Evolutionary conservation across 176 grass and related monocot species (phyloP).

Genomic region (Carex littledalei): DNA sequence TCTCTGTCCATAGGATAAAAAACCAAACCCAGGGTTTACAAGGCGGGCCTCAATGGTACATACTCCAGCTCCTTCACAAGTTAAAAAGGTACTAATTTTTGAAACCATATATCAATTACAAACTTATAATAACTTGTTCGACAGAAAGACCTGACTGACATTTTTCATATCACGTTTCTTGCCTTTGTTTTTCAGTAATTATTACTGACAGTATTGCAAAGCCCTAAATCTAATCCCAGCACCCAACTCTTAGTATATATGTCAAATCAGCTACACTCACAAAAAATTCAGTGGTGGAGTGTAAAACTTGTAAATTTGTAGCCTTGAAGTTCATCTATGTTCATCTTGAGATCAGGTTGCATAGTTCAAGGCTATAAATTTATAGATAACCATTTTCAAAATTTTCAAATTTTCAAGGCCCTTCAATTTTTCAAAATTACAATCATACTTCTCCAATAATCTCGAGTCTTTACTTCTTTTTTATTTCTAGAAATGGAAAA

Average conservation of each 20-base stretch:
- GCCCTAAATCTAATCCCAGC: background rate
- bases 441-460: background rate
- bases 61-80: constrained; percentile 27
- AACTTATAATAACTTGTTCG: background rate
- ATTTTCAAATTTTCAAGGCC: no score
- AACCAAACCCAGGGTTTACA: constrained; percentile 32
- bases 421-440: background rate
- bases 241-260: background rate
- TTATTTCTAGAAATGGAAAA: background rate
- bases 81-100: constrained; percentile 28
- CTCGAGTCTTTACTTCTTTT: background rate
- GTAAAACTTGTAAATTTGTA: background rate
- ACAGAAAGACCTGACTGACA: background rate
- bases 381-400: no score
- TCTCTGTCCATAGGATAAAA: constrained; percentile 24
- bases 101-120: background rate
- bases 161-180: background rate
- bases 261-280: background rate
- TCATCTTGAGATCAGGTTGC: background rate
- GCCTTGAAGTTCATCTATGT: background rate
- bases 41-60: constrained; percentile 35
- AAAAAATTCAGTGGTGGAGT: background rate
- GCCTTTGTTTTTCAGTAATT: background rate
- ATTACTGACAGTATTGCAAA: background rate
- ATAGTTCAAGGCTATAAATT: background rate